phyloP scores from a whole-genome alignment of 2,329 filamentous ascomycete species.

The Sporothrix humicola region DNA sequence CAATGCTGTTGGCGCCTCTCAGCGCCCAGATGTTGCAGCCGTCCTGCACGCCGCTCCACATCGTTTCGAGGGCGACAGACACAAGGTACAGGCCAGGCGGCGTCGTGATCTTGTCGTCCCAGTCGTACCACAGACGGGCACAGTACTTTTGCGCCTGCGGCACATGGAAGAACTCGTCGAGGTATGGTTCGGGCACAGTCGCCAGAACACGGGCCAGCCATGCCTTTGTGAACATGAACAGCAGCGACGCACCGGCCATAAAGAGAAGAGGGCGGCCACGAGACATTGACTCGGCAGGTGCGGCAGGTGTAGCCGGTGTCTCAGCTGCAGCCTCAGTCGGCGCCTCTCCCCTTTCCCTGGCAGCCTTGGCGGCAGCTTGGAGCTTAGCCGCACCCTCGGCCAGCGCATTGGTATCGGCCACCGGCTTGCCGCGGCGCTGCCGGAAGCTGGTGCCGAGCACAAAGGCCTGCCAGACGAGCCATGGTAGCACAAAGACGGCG shows the following conservation, averaged over 20 bases:
- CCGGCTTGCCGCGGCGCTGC: constrained; percentile 34
- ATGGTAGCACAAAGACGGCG: constrained; percentile 37
- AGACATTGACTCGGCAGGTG: neutral
- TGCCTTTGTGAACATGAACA: constrained; percentile 43
- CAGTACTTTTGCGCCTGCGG: constrained; percentile 92
- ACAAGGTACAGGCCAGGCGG: constrained; percentile 73
- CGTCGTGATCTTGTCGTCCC: constrained; percentile 98
- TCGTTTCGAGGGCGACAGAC: constrained; percentile 31
- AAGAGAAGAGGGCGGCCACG: constrained; percentile 33
- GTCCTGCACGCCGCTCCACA: constrained; percentile 33
- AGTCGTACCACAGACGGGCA: constrained; percentile 71
- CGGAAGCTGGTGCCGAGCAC: constrained; percentile 37
- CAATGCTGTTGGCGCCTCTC: constrained; percentile 56
- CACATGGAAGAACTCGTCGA: constrained; percentile 86
- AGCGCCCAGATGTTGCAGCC: constrained; percentile 48
- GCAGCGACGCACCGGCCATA: constrained; percentile 32
- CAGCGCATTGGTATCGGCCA: constrained; percentile 30
- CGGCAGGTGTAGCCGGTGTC: neutral
- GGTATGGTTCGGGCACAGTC: constrained; percentile 59
- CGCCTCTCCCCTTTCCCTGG: constrained; percentile 12
- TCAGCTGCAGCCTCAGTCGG: neutral
- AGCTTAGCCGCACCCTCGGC: constrained; percentile 27
- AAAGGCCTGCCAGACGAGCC: constrained; percentile 37
- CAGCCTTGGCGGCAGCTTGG: constrained; percentile 22
- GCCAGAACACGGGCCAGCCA: constrained; percentile 51